A percentile compares a stretch with the other conserved stretches of the same genome.
Conservation (phyloP, 257 asterid species). For the Solanum piurae region DNA sequence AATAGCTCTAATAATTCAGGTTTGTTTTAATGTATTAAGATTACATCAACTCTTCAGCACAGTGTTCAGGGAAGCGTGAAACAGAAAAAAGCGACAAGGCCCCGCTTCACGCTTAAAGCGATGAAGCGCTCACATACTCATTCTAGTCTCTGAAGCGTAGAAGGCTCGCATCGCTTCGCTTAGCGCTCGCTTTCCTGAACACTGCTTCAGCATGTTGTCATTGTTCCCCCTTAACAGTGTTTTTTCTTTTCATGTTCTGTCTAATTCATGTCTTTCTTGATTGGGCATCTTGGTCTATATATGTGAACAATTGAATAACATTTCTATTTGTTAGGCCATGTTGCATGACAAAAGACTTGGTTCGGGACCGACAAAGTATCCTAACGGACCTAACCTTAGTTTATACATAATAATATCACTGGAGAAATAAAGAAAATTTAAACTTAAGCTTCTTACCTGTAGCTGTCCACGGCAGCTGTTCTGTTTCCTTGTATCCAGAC, state of each 20-base stretch:
- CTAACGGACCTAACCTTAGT: neutral
- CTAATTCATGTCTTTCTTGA: neutral
- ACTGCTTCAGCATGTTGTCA: neutral
- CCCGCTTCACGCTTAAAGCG: too few relatives aligned
- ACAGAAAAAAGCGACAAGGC: too few relatives aligned
- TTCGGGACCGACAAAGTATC: neutral
- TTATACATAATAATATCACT: neutral
- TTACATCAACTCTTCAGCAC: neutral
- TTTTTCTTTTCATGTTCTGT: neutral
- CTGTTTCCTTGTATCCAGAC: slow-evolving; percentile 98
- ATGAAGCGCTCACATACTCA: too few relatives aligned
- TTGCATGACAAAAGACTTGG: neutral
- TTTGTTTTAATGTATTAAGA: neutral
- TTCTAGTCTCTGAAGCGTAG: too few relatives aligned
- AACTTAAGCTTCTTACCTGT: slow-evolving; percentile 42
- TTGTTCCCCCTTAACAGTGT: neutral
- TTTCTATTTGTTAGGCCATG: neutral
- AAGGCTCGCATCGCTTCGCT: too few relatives aligned
- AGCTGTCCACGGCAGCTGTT: slow-evolving; percentile 68
- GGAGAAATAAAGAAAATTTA: neutral
- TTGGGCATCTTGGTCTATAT: neutral
- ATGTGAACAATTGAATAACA: neutral
- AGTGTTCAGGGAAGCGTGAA: too few relatives aligned
- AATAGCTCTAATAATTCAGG: neutral
- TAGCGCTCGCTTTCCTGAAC: too few relatives aligned